Evolutionary conservation across 495 filamentous ascomycete genomes (phyloP).

Genomic region (Podospora bellae-mahoneyi): DNA sequence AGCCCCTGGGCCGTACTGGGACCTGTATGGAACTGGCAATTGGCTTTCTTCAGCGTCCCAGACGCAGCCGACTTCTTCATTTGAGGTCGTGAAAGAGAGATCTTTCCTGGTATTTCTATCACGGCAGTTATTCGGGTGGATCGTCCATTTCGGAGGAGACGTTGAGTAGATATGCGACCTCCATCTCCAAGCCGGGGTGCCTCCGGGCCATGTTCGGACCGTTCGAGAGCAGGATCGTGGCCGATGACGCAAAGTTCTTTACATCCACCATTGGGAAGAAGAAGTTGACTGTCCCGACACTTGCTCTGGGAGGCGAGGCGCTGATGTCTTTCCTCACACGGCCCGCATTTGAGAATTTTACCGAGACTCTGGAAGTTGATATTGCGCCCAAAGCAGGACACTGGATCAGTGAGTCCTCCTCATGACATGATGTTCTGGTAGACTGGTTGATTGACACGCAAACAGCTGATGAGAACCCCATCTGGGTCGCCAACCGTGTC

Average conservation of each 20-base stretch:
- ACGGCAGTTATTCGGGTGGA: conserved; percentile 33
- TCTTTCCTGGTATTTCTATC: conserved; percentile 47
- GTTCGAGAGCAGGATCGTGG: conserved; percentile 17
- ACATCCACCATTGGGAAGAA: conserved; percentile 15
- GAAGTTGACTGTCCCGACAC: not conserved
- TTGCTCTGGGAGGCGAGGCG: not conserved
- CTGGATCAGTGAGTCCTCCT: conserved; percentile 27
- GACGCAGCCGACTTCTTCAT: conserved; percentile 45
- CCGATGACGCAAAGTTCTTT: conserved; percentile 25
- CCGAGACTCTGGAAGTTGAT: conserved; percentile 24
- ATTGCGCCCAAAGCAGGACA: conserved; percentile 29
- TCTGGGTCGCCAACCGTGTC: not conserved
- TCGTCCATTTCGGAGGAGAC: conserved; percentile 22
- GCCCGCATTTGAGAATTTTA: conserved; percentile 9
- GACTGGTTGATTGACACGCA: not conserved
- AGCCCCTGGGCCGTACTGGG: conserved; percentile 28
- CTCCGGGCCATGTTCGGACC: conserved; percentile 29
- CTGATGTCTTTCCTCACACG: not conserved
- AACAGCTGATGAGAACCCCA: not conserved
- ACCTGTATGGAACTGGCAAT: conserved; percentile 42
- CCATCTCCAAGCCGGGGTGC: conserved; percentile 29
- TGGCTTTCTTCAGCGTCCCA: conserved; percentile 43
- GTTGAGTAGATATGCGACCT: conserved; percentile 23
- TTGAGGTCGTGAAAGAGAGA: conserved; percentile 35
- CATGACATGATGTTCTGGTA: not conserved